Percentiles rank a stretch among this genome's conserved stretches.
Conservation (phyloP, 2,329 filamentous ascomycete genomes). For the Trichoderma lentiforme region DNA sequence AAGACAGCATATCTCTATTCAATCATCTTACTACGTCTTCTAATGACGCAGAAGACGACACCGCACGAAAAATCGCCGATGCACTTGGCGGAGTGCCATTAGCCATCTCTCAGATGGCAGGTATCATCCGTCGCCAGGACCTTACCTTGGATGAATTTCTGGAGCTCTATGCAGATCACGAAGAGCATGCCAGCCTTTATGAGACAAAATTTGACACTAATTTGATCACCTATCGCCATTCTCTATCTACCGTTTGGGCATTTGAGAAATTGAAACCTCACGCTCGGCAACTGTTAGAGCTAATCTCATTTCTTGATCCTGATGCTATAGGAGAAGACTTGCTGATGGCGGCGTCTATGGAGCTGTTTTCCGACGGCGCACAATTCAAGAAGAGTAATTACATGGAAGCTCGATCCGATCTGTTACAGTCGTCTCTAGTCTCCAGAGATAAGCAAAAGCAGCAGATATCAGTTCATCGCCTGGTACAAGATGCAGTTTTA, state of each 20-base stretch:
- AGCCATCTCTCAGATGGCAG: not conserved
- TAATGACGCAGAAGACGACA: not conserved
- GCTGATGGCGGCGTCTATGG: not conserved
- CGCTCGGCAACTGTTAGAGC: not conserved
- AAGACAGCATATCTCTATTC: not conserved
- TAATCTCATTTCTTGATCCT: not conserved
- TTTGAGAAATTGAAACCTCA: not conserved
- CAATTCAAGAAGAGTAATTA: not conserved
- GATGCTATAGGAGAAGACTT: not conserved
- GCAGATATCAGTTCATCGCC: not conserved
- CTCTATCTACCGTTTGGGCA: not conserved
- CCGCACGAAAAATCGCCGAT: not conserved
- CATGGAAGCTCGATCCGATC: not conserved
- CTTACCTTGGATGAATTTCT: not conserved
- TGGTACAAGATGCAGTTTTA: not conserved
- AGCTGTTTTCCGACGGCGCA: not conserved
- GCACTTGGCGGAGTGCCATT: not conserved
- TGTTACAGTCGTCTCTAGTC: not conserved
- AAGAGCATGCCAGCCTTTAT: not conserved
- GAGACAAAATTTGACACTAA: not conserved
- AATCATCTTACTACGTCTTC: not conserved
- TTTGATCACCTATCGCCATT: not conserved
- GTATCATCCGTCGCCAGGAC: not conserved
- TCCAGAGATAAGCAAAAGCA: not conserved
- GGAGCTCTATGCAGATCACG: not conserved